These are phyloP conservation scores for Fusarium solani-melongenae DNA, from an alignment of 2,329 filamentous ascomycete genomes.

Conservation along the genomic window DNA sequence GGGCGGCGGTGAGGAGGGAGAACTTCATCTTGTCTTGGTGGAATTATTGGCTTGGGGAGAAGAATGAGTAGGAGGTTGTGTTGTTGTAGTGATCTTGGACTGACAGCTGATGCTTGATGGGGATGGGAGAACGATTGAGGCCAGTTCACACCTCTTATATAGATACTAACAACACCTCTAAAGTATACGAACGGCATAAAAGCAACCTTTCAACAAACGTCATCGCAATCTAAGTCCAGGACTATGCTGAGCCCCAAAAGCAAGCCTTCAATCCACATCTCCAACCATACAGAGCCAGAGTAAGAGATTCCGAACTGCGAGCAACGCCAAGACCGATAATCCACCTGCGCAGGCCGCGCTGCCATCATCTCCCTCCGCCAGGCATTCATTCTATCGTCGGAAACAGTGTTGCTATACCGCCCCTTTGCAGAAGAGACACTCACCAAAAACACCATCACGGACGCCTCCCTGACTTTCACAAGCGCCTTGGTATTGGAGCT, in stretches of 20 bases:
- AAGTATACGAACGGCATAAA: not conserved
- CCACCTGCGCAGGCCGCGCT: not conserved
- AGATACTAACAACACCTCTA: not conserved
- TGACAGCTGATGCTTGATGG: slow-evolving; percentile 7
- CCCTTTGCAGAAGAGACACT: slow-evolving; percentile 2
- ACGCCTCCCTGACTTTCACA: slow-evolving; percentile 17
- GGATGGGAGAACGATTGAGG: not conserved
- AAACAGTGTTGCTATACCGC: slow-evolving; percentile 7
- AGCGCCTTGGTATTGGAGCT: slow-evolving; percentile 18
- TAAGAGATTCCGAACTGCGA: not conserved
- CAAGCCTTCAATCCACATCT: slow-evolving; percentile 6
- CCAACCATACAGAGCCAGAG: not conserved
- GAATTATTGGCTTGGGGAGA: not conserved
- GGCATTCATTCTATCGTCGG: not conserved
- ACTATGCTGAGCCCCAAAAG: slow-evolving; percentile 3
- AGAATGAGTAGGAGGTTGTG: not conserved
- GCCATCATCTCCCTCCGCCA: slow-evolving; percentile 7
- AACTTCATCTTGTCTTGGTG: slow-evolving; percentile 39
- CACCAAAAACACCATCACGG: not conserved
- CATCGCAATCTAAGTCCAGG: slow-evolving; percentile 16
- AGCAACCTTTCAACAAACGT: slow-evolving; percentile 1
- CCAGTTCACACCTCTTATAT: slow-evolving; percentile 19
- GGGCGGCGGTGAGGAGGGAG: slow-evolving; percentile 31
- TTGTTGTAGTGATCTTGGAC: not conserved
- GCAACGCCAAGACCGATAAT: slow-evolving; percentile 21